A percentile compares a stretch with the other conserved stretches of the same genome.
These are phyloP conservation scores for Cajanus cajan DNA, from an alignment of 306 rosid genomes.

Conservation along the genomic window DNA sequence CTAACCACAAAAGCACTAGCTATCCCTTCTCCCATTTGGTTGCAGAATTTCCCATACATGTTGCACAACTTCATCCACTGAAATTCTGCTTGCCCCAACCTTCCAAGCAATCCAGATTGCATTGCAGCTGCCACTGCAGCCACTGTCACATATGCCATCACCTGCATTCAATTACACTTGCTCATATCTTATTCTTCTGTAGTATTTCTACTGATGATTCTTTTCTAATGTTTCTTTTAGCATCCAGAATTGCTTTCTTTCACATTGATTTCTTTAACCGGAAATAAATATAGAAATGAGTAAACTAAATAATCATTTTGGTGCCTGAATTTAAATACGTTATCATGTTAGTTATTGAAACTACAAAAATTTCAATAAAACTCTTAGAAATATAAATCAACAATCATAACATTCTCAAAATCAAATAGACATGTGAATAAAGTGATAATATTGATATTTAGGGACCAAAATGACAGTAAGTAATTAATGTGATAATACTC, in stretches of 20 bases:
- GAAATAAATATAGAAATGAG: neutral
- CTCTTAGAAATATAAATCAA: too few relatives aligned
- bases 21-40: conserved; percentile 77
- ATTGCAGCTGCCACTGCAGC: conserved; percentile 68
- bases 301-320: too few relatives aligned
- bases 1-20: conserved; percentile 61
- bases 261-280: neutral
- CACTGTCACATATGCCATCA: conserved; percentile 69
- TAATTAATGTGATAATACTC: too few relatives aligned
- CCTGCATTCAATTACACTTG: conserved; percentile 39
- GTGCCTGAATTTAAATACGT: too few relatives aligned
- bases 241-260: neutral
- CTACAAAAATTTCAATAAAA: too few relatives aligned
- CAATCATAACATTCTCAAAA: too few relatives aligned
- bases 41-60: conserved; percentile 76
- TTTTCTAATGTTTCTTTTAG: neutral
- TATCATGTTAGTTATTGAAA: too few relatives aligned
- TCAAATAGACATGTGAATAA: too few relatives aligned
- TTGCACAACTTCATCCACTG: conserved; percentile 77
- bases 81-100: conserved; percentile 68
- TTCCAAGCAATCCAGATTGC: conserved; percentile 63
- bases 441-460: too few relatives aligned
- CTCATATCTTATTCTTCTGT: neutral
- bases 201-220: neutral
- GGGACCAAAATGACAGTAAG: too few relatives aligned